These are phyloP conservation scores for Brassica balearica DNA, from an alignment of 441 rosid species.

Conservation along the genomic window DNA sequence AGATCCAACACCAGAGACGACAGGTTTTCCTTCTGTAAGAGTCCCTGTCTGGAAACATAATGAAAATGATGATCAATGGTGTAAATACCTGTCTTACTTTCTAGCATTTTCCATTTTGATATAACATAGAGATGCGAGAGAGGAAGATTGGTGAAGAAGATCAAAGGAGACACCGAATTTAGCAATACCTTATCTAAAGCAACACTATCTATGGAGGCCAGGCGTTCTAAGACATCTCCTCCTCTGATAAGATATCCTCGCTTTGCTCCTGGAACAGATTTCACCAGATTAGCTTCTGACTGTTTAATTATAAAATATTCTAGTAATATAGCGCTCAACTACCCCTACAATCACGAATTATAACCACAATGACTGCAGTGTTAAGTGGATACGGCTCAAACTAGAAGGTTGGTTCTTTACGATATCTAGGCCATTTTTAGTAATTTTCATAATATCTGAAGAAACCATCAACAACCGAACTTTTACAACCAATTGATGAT, in stretches of 20 bases:
- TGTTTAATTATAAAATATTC: not conserved
- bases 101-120: not conserved
- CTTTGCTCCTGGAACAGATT: slow-evolving; percentile 73
- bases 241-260: slow-evolving; percentile 97
- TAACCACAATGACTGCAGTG: not conserved
- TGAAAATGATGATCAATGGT: slow-evolving; percentile 12
- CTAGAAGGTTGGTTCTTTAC: not conserved
- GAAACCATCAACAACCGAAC: not conserved
- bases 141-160: not conserved
- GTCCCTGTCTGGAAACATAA: slow-evolving; percentile 79
- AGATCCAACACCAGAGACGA: slow-evolving; percentile 78
- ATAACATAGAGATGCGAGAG: not conserved
- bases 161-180: not conserved
- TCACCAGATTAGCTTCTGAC: slow-evolving; percentile 21
- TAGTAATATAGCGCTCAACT: not conserved
- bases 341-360: slow-evolving; percentile 3
- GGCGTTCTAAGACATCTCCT: slow-evolving; percentile 92
- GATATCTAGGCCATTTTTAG: not conserved
- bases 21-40: slow-evolving; percentile 90
- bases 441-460: slow-evolving; percentile 12
- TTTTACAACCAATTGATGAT: not conserved
- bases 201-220: slow-evolving; percentile 71
- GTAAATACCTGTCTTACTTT: not conserved
- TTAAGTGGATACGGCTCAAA: not conserved
- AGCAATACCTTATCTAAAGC: slow-evolving; percentile 89